These are phyloP conservation scores for Fusarium mangiferae DNA, from an alignment of 2,329 filamentous ascomycete genomes.

Conservation along the genomic window DNA sequence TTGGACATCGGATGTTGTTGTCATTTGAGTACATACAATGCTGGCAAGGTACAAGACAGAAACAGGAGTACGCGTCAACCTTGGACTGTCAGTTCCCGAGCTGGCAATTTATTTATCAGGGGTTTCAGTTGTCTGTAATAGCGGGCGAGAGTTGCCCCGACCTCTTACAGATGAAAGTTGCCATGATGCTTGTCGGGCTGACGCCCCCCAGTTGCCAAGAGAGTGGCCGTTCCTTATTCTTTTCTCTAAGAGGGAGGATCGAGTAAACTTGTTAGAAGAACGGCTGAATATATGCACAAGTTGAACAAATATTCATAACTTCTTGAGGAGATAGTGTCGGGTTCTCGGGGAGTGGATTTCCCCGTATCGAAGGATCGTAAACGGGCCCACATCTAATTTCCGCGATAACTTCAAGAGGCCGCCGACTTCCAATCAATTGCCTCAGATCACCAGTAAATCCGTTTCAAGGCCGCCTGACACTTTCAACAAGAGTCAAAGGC, in stretches of 20 bases:
- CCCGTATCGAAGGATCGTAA: neutral
- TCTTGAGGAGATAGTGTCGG: neutral
- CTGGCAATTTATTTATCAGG: neutral
- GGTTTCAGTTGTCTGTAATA: no score
- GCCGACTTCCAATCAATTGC: conserved; percentile 4
- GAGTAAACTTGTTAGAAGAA: neutral
- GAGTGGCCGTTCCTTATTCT: no score
- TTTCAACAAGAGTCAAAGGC: neutral
- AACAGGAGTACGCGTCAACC: neutral
- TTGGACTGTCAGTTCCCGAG: neutral
- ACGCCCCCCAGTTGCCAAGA: neutral
- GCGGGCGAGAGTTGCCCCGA: neutral
- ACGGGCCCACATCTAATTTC: conserved; percentile 5
- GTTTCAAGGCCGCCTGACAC: neutral
- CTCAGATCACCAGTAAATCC: neutral
- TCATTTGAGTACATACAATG: neutral
- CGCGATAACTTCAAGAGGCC: conserved; percentile 17
- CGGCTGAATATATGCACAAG: neutral
- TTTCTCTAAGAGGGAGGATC: neutral
- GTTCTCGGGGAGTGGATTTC: conserved; percentile 4
- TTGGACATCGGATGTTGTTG: neutral
- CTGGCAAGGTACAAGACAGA: neutral
- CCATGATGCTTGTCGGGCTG: neutral
- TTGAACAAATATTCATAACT: neutral
- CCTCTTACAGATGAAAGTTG: neutral